Percentiles rank a stretch among this genome's conserved stretches.
phyloP scores from a whole-genome alignment of 129 eudicot species.

The Solidago caesia region DNA sequence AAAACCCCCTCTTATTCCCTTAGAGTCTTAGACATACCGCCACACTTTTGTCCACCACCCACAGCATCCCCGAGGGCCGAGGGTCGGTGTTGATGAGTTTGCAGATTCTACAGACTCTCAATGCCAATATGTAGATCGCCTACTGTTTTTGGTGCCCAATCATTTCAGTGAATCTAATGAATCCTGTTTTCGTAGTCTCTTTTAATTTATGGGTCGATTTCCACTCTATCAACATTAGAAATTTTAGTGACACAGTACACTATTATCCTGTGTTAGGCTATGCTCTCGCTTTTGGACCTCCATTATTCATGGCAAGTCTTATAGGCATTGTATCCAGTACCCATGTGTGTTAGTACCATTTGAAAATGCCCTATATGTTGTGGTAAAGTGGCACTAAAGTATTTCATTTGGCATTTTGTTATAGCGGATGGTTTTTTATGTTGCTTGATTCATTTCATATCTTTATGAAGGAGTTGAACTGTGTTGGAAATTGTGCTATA shows the following conservation, averaged over 20 bases:
- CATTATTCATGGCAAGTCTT: conserved; percentile 9
- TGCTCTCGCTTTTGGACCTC: background rate
- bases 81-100: too few relatives aligned
- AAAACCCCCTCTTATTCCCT: too few relatives aligned
- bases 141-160: conserved; percentile 6
- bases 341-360: background rate
- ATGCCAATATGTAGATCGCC: too few relatives aligned
- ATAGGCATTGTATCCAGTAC: background rate
- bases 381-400: background rate
- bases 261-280: conserved; percentile 6
- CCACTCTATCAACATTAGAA: background rate
- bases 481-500: conserved; percentile 4
- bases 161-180: background rate
- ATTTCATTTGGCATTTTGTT: conserved; percentile 12
- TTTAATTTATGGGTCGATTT: background rate
- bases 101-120: too few relatives aligned
- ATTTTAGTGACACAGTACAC: background rate
- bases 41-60: too few relatives aligned
- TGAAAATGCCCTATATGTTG: background rate
- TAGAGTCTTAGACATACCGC: too few relatives aligned
- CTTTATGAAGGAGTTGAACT: background rate
- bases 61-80: too few relatives aligned
- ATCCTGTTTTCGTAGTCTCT: background rate
- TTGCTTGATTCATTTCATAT: background rate
- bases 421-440: background rate